These are phyloP conservation scores for Volvariella volvacea DNA, from an alignment of 1,284 basidiomycete genomes.

Conservation along the genomic window DNA sequence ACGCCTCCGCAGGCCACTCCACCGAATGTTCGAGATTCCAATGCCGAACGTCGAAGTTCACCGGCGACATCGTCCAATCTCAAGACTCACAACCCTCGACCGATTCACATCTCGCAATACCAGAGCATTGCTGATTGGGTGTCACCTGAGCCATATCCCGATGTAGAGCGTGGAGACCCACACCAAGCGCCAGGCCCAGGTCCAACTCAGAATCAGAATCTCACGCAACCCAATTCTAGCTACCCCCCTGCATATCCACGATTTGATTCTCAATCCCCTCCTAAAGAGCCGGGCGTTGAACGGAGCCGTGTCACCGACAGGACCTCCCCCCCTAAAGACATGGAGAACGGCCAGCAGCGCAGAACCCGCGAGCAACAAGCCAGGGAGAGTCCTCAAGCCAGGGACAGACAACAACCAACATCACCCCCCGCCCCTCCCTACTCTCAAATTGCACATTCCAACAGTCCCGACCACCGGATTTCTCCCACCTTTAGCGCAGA, in stretches of 20 bases:
- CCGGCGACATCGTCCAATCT: constrained; percentile 31
- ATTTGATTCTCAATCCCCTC: constrained; percentile 30
- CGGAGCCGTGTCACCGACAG: constrained; percentile 46
- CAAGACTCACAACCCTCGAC: constrained; percentile 46
- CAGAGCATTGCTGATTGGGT: constrained; percentile 53
- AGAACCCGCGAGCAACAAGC: constrained; percentile 34
- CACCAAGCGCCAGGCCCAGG: constrained; percentile 32
- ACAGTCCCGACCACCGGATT: constrained; percentile 44
- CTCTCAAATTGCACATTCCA: constrained; percentile 28
- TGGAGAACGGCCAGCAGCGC: constrained; percentile 30
- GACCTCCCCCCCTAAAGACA: constrained; percentile 42
- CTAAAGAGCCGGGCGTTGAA: constrained; percentile 50
- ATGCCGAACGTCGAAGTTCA: constrained; percentile 31
- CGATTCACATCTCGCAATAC: constrained; percentile 46
- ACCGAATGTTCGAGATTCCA: constrained; percentile 19
- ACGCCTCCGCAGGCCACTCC: constrained; percentile 44
- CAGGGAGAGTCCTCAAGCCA: constrained; percentile 45
- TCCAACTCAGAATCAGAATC: constrained; percentile 15
- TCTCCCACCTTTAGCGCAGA: constrained; percentile 52
- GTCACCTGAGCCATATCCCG: constrained; percentile 61
- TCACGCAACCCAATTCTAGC: constrained; percentile 13
- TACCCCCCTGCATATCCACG: constrained; percentile 19
- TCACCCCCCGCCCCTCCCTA: constrained; percentile 32
- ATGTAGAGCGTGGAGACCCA: constrained; percentile 55
- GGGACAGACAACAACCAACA: constrained; percentile 32